phyloP scores from a whole-genome alignment of 129 eudicot genomes.

The Saussurea involucrata region DNA sequence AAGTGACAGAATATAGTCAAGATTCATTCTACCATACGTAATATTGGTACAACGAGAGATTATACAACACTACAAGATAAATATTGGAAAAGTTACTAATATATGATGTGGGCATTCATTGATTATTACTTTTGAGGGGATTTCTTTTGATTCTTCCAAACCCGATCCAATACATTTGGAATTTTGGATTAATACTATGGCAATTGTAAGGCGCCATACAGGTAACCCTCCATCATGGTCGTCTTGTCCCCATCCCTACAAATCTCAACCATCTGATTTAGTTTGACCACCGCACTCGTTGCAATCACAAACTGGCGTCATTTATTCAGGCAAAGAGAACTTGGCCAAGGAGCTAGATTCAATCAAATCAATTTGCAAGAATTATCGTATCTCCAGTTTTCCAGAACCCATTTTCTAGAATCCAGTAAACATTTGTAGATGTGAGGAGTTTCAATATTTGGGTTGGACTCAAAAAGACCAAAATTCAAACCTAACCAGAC shows the following conservation, averaged over 20 bases:
- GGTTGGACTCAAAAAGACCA: not conserved
- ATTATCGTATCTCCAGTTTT: not conserved
- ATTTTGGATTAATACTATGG: not conserved
- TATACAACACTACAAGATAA: not conserved
- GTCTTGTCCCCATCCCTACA: not conserved
- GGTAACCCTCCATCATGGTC: not conserved
- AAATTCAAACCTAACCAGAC: not conserved
- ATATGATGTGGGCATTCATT: not conserved
- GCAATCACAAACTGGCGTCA: not conserved
- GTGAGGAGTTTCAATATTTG: not conserved
- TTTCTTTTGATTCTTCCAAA: not conserved
- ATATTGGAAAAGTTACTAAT: not conserved
- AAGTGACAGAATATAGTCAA: slow-evolving; percentile 10
- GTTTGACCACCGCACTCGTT: not conserved
- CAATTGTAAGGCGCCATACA: not conserved
- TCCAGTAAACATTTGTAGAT: not conserved
- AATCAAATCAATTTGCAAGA: not conserved
- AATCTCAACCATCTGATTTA: not conserved
- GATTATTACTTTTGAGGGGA: not conserved
- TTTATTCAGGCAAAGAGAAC: not conserved
- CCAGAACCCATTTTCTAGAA: not conserved
- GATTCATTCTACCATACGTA: not conserved
- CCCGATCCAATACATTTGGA: not conserved
- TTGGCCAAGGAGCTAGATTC: not conserved
- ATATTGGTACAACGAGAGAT: not conserved